Evolutionary conservation across 225 moss, liverwort and hornwort genomes (phyloP).

Genomic region (Antitrichia curtipendula): DNA sequence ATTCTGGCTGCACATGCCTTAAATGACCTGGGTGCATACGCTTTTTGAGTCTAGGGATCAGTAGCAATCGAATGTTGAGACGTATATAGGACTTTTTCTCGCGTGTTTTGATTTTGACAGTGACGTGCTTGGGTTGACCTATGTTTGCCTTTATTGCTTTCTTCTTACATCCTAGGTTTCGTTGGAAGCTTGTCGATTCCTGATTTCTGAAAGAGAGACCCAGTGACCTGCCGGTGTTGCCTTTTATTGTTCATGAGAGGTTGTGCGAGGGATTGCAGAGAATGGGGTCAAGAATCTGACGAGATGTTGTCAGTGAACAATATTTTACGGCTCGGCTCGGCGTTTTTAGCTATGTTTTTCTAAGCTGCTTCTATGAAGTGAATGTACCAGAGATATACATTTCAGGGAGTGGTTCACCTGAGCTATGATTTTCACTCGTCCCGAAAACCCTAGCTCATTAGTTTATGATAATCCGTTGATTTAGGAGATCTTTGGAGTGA

Average conservation of each 20-base stretch:
- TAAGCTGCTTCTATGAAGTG: background rate
- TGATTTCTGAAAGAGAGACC: background rate
- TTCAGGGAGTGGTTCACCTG: background rate
- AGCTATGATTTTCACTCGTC: background rate
- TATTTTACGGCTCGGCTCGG: background rate
- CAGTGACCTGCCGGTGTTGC: background rate
- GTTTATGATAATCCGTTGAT: background rate
- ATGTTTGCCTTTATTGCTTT: background rate
- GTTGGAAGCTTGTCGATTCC: background rate
- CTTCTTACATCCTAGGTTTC: background rate
- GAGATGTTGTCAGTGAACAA: background rate
- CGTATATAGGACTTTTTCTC: background rate
- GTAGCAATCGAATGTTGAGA: background rate
- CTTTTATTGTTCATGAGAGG: background rate
- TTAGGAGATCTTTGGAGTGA: background rate
- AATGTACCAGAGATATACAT: background rate
- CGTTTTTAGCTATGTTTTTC: background rate
- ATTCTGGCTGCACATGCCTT: background rate
- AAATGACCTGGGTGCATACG: background rate
- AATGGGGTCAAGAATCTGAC: background rate
- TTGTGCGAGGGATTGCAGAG: background rate
- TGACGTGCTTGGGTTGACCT: background rate
- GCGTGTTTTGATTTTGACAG: background rate
- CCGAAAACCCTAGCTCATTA: background rate
- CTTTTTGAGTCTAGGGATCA: background rate